A percentile compares a stretch with the other conserved stretches of the same genome.
phyloP scores from a whole-genome alignment of 495 filamentous ascomycete species.

The Clohesyomyces aquaticus region DNA sequence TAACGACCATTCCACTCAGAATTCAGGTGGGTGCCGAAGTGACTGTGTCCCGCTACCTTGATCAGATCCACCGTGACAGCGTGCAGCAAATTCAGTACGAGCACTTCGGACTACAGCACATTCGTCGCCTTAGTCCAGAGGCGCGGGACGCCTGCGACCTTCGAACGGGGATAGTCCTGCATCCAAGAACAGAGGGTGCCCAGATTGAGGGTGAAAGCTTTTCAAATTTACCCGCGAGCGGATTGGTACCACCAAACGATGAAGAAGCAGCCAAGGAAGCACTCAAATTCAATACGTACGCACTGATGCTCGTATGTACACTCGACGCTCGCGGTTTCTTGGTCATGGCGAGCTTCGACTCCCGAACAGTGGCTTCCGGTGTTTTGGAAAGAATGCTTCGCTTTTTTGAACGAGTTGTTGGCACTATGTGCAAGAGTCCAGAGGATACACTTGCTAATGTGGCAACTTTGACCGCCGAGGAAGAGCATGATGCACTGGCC shows the following conservation, averaged over 20 bases:
- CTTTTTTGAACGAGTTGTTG: conserved; percentile 46
- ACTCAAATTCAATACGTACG: conserved; percentile 69
- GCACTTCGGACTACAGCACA: conserved; percentile 39
- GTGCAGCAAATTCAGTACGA: conserved; percentile 33
- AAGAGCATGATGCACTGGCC: conserved; percentile 14
- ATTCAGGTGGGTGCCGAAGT: conserved; percentile 13
- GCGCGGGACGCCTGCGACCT: conserved; percentile 34
- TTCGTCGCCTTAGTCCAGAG: conserved; percentile 30
- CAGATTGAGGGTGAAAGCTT: conserved; percentile 38
- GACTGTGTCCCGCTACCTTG: conserved; percentile 35
- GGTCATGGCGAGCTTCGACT: conserved; percentile 67
- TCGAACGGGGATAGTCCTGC: conserved; percentile 34
- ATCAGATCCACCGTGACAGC: conserved; percentile 22
- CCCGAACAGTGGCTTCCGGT: conserved; percentile 46
- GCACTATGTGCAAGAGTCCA: conserved; percentile 5
- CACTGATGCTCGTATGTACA: conserved; percentile 65
- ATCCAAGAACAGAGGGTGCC: conserved; percentile 43
- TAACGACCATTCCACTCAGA: conserved; percentile 40
- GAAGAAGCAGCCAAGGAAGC: conserved; percentile 65
- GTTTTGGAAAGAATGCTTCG: conserved; percentile 54
- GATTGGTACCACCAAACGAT: conserved; percentile 50
- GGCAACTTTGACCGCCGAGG: conserved; percentile 13
- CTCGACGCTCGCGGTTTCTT: conserved; percentile 60
- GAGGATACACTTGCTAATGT: conserved; percentile 25
- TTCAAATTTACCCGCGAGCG: conserved; percentile 49